Evolutionary conservation across 495 filamentous ascomycete species (phyloP), one percentile per base, ranked within the genome.

Genomic region (Evansstolkia leycettana): DNA sequence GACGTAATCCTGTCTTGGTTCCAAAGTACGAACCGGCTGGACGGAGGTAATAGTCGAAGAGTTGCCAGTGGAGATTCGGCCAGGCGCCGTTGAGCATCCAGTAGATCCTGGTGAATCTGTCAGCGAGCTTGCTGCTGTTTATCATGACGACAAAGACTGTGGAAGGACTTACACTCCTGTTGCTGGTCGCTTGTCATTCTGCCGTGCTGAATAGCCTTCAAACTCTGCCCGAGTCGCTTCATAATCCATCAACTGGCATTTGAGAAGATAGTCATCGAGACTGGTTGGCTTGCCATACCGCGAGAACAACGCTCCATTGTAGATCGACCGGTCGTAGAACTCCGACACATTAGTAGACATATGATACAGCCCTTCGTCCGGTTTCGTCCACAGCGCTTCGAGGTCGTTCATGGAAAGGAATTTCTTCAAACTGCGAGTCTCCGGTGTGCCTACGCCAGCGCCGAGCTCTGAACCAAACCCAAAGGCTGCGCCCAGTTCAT

Each of bases 11-110:
- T 0, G 62, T 47, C 42, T 78, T 78, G 3, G 69, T 62, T 0
- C 77, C 77, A 32, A 73, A 80, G 37, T 74, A 80, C 1, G 67
- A 57, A 0, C 70, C 76, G 3, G 64, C 67, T 0, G 75, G 67
- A 14, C 58, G 63, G 17, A 78, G 52, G 41, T 79, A 79, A 38
- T 75, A 77, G 40, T 80, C 76, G 48, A 78, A 76, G 2, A 80
- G 44, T 37, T 75, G 72, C 76, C 77, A 81, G 46, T 80, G 76
- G 25, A 80, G 55, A 28, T 62, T 71, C 7, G 77, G 76, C 68
- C 75, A 80, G 0, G 75, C 76, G 31, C 67, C 67, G 39, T 76
- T 79, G 40, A 78, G 42, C 77, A 80, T 81, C 77, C 77, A 80
- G 52, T 81, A 81, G 5, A 81, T 67, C 1, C 42, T 45, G 13